Conservation (phyloP, 306 rosid species). For the Vigna nakashimae region DNA sequence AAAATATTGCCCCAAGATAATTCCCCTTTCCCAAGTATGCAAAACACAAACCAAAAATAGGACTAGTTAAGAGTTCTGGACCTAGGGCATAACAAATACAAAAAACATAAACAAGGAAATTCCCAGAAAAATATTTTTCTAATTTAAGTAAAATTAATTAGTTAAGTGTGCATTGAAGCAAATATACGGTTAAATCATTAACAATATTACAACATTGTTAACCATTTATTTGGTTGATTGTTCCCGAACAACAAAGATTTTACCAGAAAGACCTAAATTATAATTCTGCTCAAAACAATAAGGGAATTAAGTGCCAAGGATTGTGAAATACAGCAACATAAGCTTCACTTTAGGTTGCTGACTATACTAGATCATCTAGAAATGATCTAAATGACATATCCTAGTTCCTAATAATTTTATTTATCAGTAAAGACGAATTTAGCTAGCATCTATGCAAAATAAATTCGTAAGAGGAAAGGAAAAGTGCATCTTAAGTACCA, state of each 20-base stretch:
- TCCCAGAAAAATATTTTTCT: not conserved
- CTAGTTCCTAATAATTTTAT: conserved; percentile 1
- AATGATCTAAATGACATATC: not conserved
- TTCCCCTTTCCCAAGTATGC: not conserved
- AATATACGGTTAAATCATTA: not conserved
- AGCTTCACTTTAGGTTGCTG: not conserved
- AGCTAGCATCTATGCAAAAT: not conserved
- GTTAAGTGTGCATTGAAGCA: not conserved
- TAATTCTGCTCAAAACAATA: not conserved
- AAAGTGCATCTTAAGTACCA: not conserved
- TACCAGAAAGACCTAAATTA: not conserved
- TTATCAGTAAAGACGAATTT: not conserved
- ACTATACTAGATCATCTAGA: not conserved
- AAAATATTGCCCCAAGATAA: not conserved
- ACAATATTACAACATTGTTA: not conserved
- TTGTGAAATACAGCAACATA: not conserved
- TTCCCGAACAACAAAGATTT: conserved; percentile 6
- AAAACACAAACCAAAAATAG: not conserved
- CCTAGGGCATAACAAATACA: not conserved
- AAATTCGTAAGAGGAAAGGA: not conserved
- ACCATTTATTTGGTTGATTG: not conserved
- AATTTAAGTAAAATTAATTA: not conserved
- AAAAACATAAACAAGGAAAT: not conserved
- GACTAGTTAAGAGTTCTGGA: not conserved
- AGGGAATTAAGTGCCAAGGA: conserved; percentile 9